A percentile compares a stretch with the other conserved stretches of the same genome.
Evolutionary conservation across 257 asterid species (phyloP).

Genomic region (Solanum sejunctum): DNA sequence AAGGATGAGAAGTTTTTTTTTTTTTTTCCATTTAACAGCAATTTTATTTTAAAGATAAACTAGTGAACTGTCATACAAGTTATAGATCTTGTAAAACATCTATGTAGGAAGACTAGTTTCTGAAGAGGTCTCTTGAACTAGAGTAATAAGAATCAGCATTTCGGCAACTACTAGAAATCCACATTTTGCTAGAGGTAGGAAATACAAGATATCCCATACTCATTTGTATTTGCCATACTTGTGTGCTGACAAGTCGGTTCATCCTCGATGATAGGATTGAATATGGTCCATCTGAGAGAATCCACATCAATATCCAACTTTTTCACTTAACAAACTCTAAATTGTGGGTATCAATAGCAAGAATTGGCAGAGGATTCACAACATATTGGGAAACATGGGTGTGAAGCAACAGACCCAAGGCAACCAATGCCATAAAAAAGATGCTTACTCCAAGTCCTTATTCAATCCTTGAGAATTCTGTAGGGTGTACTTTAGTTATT

Average conservation of each 20-base stretch:
- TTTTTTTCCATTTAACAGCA: background rate
- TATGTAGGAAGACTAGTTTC: background rate
- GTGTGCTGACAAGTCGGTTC: background rate
- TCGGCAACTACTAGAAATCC: background rate
- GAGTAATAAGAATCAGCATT: background rate
- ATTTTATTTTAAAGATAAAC: background rate
- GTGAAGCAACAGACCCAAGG: background rate
- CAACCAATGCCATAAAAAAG: background rate
- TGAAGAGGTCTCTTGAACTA: background rate
- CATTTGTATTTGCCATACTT: background rate
- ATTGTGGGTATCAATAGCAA: background rate
- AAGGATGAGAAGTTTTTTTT: background rate
- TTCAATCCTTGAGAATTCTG: background rate
- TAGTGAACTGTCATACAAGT: background rate
- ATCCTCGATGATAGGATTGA: background rate
- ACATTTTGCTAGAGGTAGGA: background rate
- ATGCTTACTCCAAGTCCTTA: background rate
- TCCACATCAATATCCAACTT: background rate
- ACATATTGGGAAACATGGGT: background rate
- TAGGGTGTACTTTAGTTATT: background rate
- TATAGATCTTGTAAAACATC: background rate
- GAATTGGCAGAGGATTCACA: background rate
- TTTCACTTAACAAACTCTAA: background rate
- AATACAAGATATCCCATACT: background rate
- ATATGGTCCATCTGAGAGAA: no score